A percentile compares a stretch with the other conserved stretches of the same genome.
These are phyloP conservation scores for Quercus engelmannii DNA, from an alignment of 306 rosid species.

Conservation along the genomic window DNA sequence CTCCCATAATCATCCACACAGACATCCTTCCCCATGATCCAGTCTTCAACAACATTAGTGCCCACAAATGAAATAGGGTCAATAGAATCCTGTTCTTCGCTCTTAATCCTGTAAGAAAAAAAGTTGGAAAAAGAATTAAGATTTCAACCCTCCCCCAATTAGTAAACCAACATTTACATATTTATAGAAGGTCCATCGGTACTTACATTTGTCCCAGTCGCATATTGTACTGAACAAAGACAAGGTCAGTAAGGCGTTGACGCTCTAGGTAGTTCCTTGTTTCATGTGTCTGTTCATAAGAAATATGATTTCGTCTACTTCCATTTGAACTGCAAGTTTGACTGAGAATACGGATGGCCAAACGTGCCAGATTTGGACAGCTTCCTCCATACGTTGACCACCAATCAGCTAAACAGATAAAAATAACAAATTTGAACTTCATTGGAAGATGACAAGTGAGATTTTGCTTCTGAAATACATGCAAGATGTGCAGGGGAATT, in stretches of 20 bases:
- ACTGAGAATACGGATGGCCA: constrained; percentile 82
- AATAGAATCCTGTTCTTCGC: constrained; percentile 43
- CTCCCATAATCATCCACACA: constrained; percentile 52
- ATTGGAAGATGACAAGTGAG: not conserved
- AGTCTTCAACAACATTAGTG: constrained; percentile 51
- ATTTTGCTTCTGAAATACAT: not conserved
- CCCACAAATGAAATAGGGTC: constrained; percentile 66
- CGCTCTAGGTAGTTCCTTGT: constrained; percentile 72
- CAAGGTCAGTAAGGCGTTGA: constrained; percentile 75
- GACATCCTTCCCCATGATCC: constrained; percentile 55
- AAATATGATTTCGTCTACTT: constrained; percentile 52
- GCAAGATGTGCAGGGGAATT: not conserved
- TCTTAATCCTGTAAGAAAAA: constrained; percentile 45
- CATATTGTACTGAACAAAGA: constrained; percentile 57
- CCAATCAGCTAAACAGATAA: constrained; percentile 70
- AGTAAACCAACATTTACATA: constrained; percentile 15
- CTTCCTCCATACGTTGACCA: constrained; percentile 95
- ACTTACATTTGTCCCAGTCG: constrained; percentile 42
- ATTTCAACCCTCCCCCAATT: constrained; percentile 4
- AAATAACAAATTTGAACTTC: constrained; percentile 14
- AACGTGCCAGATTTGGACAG: constrained; percentile 79
- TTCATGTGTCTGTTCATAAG: constrained; percentile 46
- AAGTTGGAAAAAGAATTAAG: constrained; percentile 18
- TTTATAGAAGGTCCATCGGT: not conserved
- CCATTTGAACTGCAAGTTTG: constrained; percentile 65